Percentiles rank a stretch among this genome's conserved stretches.
These are phyloP conservation scores for Clarireedia hainanense DNA, from an alignment of 2,329 filamentous ascomycete genomes.

Conservation along the genomic window DNA sequence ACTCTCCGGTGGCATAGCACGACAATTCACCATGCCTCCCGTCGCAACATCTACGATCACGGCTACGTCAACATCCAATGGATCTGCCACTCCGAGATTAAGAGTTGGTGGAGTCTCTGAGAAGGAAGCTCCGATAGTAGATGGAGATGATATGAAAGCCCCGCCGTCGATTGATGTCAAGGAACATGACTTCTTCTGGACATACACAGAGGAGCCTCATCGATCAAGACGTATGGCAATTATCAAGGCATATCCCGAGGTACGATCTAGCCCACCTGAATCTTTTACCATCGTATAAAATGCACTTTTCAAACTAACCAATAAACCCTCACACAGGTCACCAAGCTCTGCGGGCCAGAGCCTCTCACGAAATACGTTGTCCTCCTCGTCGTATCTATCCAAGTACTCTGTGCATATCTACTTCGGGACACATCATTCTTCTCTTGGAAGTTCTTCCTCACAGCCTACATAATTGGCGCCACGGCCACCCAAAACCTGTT, in stretches of 20 bases:
- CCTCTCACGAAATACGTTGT: conserved; percentile 94
- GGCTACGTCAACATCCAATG: not conserved
- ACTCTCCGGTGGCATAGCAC: not conserved
- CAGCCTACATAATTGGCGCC: conserved; percentile 85
- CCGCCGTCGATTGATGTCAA: conserved; percentile 20
- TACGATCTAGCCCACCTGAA: conserved; percentile 31
- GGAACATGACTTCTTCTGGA: conserved; percentile 75
- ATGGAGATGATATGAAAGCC: not conserved
- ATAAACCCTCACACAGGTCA: conserved; percentile 51
- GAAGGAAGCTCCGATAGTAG: not conserved
- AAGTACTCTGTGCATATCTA: conserved; percentile 68
- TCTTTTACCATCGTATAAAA: not conserved
- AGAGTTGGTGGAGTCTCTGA: not conserved
- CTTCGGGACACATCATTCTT: conserved; percentile 72
- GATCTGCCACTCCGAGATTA: not conserved
- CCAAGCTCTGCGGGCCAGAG: conserved; percentile 93
- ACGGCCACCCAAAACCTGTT: conserved; percentile 98
- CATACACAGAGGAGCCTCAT: conserved; percentile 97
- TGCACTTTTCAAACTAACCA: not conserved
- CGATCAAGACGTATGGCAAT: conserved; percentile 84
- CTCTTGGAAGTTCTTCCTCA: conserved; percentile 76
- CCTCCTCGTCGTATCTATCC: conserved; percentile 70
- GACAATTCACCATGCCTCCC: conserved; percentile 2
- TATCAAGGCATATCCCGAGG: conserved; percentile 97
- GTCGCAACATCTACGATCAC: conserved; percentile 5